Percentiles rank a stretch among this genome's conserved stretches.
Conservation (phyloP, 164 flowering plant species). For the Cinnamomum chago region DNA sequence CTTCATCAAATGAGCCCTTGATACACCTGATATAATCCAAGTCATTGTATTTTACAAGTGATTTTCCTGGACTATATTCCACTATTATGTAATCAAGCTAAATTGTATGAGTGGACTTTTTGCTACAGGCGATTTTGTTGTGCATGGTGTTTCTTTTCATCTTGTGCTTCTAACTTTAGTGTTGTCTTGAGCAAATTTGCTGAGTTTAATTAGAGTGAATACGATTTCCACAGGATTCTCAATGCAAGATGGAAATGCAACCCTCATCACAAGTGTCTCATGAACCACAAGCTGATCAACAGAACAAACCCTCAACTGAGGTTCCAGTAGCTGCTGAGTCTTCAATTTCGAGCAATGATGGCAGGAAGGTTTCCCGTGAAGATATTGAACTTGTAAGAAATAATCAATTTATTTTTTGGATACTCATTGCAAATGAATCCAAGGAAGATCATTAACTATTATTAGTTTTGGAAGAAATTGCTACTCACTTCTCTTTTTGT, state of each 20-base stretch:
- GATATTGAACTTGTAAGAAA: slow-evolving; percentile 23
- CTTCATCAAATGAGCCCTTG: too few relatives aligned
- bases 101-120: neutral
- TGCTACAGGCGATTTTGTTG: neutral
- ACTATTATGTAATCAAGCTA: neutral
- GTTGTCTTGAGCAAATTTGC: neutral
- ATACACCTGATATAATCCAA: too few relatives aligned
- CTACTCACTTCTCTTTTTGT: neutral
- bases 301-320: slow-evolving; percentile 46
- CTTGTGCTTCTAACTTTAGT: neutral
- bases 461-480: neutral
- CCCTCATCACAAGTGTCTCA: slow-evolving; percentile 56
- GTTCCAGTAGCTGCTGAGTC: slow-evolving; percentile 69
- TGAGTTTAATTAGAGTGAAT: neutral
- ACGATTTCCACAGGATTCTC: slow-evolving; percentile 7
- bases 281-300: slow-evolving; percentile 66
- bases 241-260: slow-evolving; percentile 50
- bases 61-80: neutral
- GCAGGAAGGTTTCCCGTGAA: slow-evolving; percentile 76
- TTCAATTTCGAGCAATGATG: slow-evolving; percentile 73
- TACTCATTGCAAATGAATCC: neutral
- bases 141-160: neutral
- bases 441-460: neutral
- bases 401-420: neutral
- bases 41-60: too few relatives aligned